A percentile compares a stretch with the other conserved stretches of the same genome.
Evolutionary conservation across 2,329 filamentous ascomycete species (phyloP).

Genomic region (Diplodia mutila): DNA sequence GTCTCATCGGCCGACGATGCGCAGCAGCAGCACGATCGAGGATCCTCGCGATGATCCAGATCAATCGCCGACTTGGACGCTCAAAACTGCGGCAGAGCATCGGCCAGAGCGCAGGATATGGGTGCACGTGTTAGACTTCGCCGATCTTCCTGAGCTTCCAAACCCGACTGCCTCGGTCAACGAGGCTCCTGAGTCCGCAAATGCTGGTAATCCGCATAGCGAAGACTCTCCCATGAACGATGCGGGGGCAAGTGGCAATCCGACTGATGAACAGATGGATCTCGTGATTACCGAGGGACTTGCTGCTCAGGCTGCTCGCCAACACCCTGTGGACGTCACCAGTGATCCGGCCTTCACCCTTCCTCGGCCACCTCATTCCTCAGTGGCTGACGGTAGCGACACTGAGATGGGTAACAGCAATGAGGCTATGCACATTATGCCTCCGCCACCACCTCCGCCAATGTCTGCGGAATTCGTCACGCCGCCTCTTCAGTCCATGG

Average conservation of each 20-base stretch:
- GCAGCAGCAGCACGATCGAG: conserved; percentile 39
- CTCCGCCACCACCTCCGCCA: conserved; percentile 33
- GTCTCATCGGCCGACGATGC: conserved; percentile 36
- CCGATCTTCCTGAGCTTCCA: conserved; percentile 37
- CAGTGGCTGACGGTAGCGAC: not conserved
- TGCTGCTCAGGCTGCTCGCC: conserved; percentile 20
- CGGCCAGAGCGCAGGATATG: conserved; percentile 33
- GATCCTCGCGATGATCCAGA: conserved; percentile 35
- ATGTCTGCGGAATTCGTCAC: conserved; percentile 31
- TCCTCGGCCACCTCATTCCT: not conserved
- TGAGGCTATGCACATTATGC: not conserved
- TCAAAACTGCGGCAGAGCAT: conserved; percentile 26
- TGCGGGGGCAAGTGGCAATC: conserved; percentile 35
- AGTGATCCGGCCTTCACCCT: not conserved
- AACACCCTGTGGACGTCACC: not conserved
- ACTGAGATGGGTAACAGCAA: conserved; percentile 12
- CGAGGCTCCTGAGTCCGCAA: not conserved
- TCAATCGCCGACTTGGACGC: conserved; percentile 27
- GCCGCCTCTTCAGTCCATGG: not conserved
- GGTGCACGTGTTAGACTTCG: conserved; percentile 39
- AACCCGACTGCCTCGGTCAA: conserved; percentile 25
- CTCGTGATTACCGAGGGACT: conserved; percentile 15
- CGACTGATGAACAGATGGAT: conserved; percentile 17
- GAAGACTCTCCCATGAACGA: conserved; percentile 47
- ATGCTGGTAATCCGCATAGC: not conserved